Evolutionary conservation across 306 rosid genomes (phyloP).

Genomic region (Trifolium fragiferum): DNA sequence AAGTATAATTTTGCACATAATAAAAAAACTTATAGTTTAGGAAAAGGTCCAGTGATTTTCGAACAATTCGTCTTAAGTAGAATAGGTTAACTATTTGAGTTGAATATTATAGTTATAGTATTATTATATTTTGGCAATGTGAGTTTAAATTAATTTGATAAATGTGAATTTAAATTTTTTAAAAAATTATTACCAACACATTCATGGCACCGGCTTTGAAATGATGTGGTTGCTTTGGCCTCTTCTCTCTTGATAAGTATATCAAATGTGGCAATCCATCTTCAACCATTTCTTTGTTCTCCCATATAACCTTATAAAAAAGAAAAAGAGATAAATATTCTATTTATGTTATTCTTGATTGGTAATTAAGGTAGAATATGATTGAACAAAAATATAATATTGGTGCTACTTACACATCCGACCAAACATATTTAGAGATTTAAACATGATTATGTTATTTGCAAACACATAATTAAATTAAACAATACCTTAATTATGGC

Average conservation of each 20-base stretch:
- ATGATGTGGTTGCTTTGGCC: slow-evolving; percentile 56
- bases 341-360: too few relatives aligned
- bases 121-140: background rate
- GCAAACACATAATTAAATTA: too few relatives aligned
- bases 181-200: slow-evolving; percentile 49
- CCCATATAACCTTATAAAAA: slow-evolving; percentile 60
- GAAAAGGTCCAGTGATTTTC: too few relatives aligned
- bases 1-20: too few relatives aligned
- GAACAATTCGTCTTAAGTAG: too few relatives aligned
- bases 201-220: slow-evolving; percentile 88
- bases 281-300: slow-evolving; percentile 47
- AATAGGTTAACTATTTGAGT: too few relatives aligned
- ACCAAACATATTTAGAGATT: too few relatives aligned
- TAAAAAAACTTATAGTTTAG: too few relatives aligned
- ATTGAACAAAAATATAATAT: background rate
- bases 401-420: too few relatives aligned
- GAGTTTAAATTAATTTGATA: background rate
- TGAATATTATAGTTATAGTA: too few relatives aligned
- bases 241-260: slow-evolving; percentile 74
- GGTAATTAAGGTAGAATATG: background rate
- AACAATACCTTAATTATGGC: slow-evolving; percentile 49
- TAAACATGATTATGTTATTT: too few relatives aligned
- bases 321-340: too few relatives aligned
- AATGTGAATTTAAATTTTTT: background rate
- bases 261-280: slow-evolving; percentile 65